Conservation (phyloP, 352 stramenopile genomes). For the Pythium sukuiense region DNA sequence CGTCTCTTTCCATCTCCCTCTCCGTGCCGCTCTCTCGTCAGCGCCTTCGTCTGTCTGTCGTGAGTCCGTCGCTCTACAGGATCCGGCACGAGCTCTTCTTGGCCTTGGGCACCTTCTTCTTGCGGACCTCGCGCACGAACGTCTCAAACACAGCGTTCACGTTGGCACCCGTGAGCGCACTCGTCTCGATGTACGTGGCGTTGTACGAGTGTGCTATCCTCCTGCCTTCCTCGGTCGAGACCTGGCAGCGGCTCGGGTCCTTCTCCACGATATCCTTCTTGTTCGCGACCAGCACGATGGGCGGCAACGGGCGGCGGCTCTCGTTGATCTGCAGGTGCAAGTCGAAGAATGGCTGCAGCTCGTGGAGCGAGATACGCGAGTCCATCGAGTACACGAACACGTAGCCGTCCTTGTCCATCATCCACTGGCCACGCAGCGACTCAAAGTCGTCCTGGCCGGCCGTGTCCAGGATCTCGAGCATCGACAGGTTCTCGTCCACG, state of each 20-base stretch:
- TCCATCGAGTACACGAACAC: conserved; percentile 92
- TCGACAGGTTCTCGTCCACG: conserved; percentile 82
- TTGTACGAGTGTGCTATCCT: conserved; percentile 87
- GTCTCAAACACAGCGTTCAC: conserved; percentile 88
- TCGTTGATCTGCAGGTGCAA: conserved; percentile 90
- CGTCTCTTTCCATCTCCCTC: neutral
- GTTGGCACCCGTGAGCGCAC: conserved; percentile 80
- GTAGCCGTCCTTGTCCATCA: conserved; percentile 92
- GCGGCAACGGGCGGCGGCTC: conserved; percentile 66
- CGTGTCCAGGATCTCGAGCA: conserved; percentile 91
- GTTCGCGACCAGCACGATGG: conserved; percentile 89
- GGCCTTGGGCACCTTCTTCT: conserved; percentile 74
- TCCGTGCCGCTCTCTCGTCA: neutral
- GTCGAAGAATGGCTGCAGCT: conserved; percentile 88
- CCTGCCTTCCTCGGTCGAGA: conserved; percentile 82
- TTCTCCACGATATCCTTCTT: conserved; percentile 88
- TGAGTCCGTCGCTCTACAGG: conserved; percentile 35
- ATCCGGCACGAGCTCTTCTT: conserved; percentile 76
- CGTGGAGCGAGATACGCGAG: conserved; percentile 83
- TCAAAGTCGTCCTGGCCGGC: conserved; percentile 91
- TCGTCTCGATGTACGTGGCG: conserved; percentile 87
- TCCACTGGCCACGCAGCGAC: conserved; percentile 85
- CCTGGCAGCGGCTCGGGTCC: conserved; percentile 78
- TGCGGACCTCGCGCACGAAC: conserved; percentile 83
- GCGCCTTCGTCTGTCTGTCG: neutral